Conservation (phyloP, 768 basidiomycete genomes). For the Coprinopsis marcescibilis region DNA sequence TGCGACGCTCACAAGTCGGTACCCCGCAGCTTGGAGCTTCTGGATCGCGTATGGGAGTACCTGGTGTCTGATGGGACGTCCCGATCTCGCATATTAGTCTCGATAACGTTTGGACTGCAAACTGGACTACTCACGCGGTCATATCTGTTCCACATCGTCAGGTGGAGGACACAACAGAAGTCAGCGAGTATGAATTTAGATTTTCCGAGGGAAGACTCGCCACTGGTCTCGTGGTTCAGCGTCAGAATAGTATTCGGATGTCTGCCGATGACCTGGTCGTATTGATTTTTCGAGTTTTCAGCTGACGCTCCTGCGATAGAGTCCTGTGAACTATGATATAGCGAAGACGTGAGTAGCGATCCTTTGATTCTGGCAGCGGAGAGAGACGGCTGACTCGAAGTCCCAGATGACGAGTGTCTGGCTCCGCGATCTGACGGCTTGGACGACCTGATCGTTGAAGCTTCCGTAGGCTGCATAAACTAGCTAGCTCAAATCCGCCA, state of each 20-base stretch:
- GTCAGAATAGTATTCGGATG: slow-evolving; percentile 33
- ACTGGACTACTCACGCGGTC: neutral
- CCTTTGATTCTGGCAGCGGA: neutral
- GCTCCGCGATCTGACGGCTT: slow-evolving; percentile 17
- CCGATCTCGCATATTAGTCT: slow-evolving; percentile 4
- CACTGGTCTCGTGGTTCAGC: slow-evolving; percentile 37
- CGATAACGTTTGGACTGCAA: slow-evolving; percentile 14
- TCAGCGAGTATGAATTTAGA: neutral
- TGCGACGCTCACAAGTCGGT: slow-evolving; percentile 13
- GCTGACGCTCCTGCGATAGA: slow-evolving; percentile 25
- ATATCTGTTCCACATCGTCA: neutral
- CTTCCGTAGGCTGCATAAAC: slow-evolving; percentile 27
- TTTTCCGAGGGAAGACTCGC: slow-evolving; percentile 16
- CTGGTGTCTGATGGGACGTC: slow-evolving; percentile 18
- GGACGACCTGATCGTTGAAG: slow-evolving; percentile 27
- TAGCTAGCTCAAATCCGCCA: neutral
- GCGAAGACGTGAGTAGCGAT: neutral
- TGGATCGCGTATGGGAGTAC: slow-evolving; percentile 32
- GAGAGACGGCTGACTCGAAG: slow-evolving; percentile 22
- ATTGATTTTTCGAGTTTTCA: slow-evolving; percentile 21
- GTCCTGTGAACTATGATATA: slow-evolving; percentile 28
- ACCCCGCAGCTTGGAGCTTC: slow-evolving; percentile 20
- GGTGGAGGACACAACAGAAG: neutral
- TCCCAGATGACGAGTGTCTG: slow-evolving; percentile 28
- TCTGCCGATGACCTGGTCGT: slow-evolving; percentile 21